Base-by-base conservation (phyloP, 768 basidiomycete species). In the Russula compacta region DNA sequence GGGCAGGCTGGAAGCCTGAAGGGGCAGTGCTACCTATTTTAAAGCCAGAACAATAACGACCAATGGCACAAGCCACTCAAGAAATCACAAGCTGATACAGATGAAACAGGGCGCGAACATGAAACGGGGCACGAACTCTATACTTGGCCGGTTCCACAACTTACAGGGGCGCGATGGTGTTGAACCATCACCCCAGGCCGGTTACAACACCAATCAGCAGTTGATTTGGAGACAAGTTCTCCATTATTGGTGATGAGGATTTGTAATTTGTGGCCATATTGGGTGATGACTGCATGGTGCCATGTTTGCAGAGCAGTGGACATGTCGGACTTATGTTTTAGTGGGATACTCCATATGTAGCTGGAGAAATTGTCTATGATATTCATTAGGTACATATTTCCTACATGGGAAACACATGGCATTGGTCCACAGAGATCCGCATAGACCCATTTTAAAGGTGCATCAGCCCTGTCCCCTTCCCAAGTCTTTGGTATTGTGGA, bases 281-380 rank as follows among this genome's bases (percentile, higher is more conserved):
- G 35, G 10, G 9, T 51, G 1, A 10, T 8, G 1, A 51, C 33
- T 3, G 49, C 33, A 7, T 1, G 35, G 10, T 36, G 49, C 49
- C 49, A 51, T 1, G 0, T 4, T 0, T 5, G 7, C 0, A 51
- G n/a, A 2, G n/a, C n/a, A 11, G n/a, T 1, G 2, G 10, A 0
- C 1, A n/a, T 17, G 0, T 35, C 49, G 1, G 5, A 6, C 4
- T 51, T 51, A 3, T 0, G 2, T 19, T 4, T 36, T 0, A 49
- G 6, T 0, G 47, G 47, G 1, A 49, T 3, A 7, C 29, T 49
- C 14, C 47, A 29, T 0, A 47, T 21, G 4, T 47, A 47, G 11
- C 24, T 12, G 0, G 12, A 47, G 11, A 14, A 15, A 9, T 47
- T 21, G 29, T 29, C 24, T 9, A 29, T 47, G 0, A 21, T 4